phyloP scores from a whole-genome alignment of 768 basidiomycete genomes.

The Tylopilus vinaceipallidus region DNA sequence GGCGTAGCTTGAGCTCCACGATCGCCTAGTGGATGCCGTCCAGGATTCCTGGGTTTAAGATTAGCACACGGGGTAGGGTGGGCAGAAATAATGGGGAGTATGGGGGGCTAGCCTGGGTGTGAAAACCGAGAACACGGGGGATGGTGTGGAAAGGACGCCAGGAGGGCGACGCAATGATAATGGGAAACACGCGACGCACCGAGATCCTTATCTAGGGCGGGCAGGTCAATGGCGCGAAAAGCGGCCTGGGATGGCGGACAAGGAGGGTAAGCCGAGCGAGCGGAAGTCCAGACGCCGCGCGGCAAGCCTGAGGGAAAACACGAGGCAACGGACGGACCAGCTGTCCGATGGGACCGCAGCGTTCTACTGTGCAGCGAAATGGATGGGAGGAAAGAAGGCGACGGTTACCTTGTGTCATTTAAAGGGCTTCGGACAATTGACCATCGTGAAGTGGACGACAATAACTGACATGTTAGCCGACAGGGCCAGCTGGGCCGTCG shows the following conservation, averaged over 20 bases:
- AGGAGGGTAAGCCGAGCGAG: background rate
- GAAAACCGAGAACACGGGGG: background rate
- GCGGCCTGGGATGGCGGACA: background rate
- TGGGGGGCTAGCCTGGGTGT: background rate
- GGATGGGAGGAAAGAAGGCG: no score
- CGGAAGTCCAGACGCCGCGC: conserved; percentile 8
- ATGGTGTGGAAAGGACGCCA: background rate
- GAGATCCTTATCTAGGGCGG: conserved; percentile 12
- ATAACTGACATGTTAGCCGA: background rate
- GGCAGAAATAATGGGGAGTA: conserved; percentile 7
- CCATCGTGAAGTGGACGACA: background rate
- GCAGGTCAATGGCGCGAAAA: background rate
- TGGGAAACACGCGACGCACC: conserved; percentile 1
- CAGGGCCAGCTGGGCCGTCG: no score
- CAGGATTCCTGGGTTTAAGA: conserved; percentile 3
- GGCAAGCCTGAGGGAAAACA: conserved; percentile 13
- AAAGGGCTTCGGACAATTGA: background rate
- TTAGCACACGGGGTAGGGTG: conserved; percentile 7
- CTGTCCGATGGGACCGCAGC: conserved; percentile 5
- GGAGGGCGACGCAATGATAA: background rate
- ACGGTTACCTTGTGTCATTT: background rate
- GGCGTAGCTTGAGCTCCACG: conserved; percentile 17
- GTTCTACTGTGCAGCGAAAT: background rate
- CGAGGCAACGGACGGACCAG: conserved; percentile 14
- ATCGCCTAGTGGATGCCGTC: conserved; percentile 10